These are phyloP conservation scores for Metschnikowia dekortorum DNA, from an alignment of 805 yeast genomes.

Conservation along the genomic window DNA sequence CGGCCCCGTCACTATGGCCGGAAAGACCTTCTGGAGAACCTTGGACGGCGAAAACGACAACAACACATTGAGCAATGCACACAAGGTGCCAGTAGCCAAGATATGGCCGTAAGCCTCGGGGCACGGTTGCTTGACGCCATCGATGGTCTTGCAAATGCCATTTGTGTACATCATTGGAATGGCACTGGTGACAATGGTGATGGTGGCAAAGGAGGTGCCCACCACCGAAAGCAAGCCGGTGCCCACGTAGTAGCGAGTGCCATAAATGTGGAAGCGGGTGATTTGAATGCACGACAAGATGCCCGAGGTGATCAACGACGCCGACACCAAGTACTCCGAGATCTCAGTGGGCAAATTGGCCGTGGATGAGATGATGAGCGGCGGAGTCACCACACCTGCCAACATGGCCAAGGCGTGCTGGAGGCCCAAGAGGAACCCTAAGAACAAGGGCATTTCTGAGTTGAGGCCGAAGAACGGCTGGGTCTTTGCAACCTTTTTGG, in stretches of 20 bases:
- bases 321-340: constrained; percentile 34
- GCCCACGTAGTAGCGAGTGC: constrained; percentile 74
- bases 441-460: constrained; percentile 73
- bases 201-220: constrained; percentile 88
- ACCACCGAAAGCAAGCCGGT: constrained; percentile 88
- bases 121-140: constrained; percentile 70
- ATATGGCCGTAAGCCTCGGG: constrained; percentile 90
- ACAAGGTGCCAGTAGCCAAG: constrained; percentile 72
- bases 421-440: constrained; percentile 75
- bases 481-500: constrained; percentile 39
- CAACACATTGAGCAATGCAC: constrained; percentile 69
- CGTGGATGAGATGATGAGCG: constrained; percentile 60
- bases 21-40: constrained; percentile 67
- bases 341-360: constrained; percentile 52
- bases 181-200: constrained; percentile 70
- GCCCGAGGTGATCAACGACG: constrained; percentile 38
- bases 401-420: constrained; percentile 89
- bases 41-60: constrained; percentile 77
- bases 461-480: constrained; percentile 84
- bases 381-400: constrained; percentile 87
- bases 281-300: constrained; percentile 70
- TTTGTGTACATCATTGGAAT: constrained; percentile 74
- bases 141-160: constrained; percentile 60
- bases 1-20: constrained; percentile 91
- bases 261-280: constrained; percentile 71